Evolutionary conservation across 164 flowering plant genomes (phyloP), one percentile per base, ranked within the genome.

Genomic region (Euptelea pleiosperma): DNA sequence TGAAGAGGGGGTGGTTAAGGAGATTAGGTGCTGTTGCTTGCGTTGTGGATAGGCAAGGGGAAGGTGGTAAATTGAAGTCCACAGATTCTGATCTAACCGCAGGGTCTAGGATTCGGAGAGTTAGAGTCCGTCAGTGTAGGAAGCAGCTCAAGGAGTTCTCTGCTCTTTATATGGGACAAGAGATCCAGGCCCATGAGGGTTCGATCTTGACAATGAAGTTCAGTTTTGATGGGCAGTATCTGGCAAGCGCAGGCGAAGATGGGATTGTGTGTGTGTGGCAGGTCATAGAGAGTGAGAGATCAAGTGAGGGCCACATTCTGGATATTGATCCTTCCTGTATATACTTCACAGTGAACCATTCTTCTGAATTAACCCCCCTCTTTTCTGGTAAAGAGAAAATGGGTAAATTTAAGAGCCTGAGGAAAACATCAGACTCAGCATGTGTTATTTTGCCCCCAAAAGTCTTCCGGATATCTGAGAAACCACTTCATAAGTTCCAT

Each of bases 201-300:
- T 55, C 88, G 42, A 88, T 93, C 41, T 64, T 77, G 75, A 65
- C 91, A 0, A 86, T 93, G 99, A 93, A 93, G 62, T 93, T 93
- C 65, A 93, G 97, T 73, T 86, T 71, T 35, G 92, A 93, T 76
- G 97, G 97, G 18, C 74, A 77, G 64, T 86, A 75, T 63, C 70
- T 93, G 54, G 97, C 97, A 10, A 90, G 83, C 66, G 99, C 86
- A 5, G 96, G 99, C 24, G 93, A 86, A 68, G 99, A 93, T 73
- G 73, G 84, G 29, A 43, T 93, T 55, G 89, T 93, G 29, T 76
- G 91, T 24, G 50, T 88, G 10, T 93, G 99, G 99, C 75, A 77
- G 63, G 92, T 93, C 46, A 64, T 83, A 58, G 93, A 86, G 65
- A 80, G 76, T 49, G 82, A 80, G 41, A 77, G 93, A 60, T 75